phyloP scores from a whole-genome alignment of 1,139 yeast genomes.

The Taphrina pruni region DNA sequence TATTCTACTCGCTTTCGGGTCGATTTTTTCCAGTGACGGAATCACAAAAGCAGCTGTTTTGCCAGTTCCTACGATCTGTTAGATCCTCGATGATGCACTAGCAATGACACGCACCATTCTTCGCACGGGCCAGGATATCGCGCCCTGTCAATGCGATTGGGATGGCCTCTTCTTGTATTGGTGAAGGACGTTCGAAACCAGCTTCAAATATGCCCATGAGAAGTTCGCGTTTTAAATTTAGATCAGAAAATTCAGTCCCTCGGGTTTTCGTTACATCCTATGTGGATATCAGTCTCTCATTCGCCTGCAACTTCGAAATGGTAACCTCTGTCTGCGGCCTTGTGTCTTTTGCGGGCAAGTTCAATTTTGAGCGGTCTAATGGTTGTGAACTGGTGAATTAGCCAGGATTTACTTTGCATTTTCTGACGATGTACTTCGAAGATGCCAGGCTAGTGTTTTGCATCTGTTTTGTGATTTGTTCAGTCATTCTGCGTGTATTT shows the following conservation, averaged over 20 bases:
- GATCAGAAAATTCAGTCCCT: constrained; percentile 88
- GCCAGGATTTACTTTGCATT: background rate
- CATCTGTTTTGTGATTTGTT: constrained; percentile 27
- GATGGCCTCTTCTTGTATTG: constrained; percentile 96
- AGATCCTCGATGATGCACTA: background rate
- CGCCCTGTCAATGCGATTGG: constrained; percentile 96
- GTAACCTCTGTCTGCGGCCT: constrained; percentile 42
- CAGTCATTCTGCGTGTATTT: constrained; percentile 12
- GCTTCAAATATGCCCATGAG: constrained; percentile 99
- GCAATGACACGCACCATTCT: constrained; percentile 68
- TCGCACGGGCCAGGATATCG: constrained; percentile 96
- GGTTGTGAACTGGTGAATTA: constrained; percentile 12
- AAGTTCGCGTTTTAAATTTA: constrained; percentile 62
- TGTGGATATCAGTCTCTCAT: background rate
- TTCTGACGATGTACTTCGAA: background rate
- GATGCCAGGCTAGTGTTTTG: constrained; percentile 10
- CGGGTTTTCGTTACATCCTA: constrained; percentile 85
- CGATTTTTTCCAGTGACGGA: constrained; percentile 81
- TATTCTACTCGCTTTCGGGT: constrained; percentile 81
- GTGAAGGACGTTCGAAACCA: constrained; percentile 97
- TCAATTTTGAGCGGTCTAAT: constrained; percentile 32
- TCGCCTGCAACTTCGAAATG: background rate
- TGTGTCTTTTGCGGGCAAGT: constrained; percentile 41
- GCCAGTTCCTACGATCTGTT: constrained; percentile 62
- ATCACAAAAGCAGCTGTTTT: constrained; percentile 95